Evolutionary conservation across 345 rosid genomes (phyloP), one percentile per base, ranked within the genome.

Genomic region (Boechera retrofracta): DNA sequence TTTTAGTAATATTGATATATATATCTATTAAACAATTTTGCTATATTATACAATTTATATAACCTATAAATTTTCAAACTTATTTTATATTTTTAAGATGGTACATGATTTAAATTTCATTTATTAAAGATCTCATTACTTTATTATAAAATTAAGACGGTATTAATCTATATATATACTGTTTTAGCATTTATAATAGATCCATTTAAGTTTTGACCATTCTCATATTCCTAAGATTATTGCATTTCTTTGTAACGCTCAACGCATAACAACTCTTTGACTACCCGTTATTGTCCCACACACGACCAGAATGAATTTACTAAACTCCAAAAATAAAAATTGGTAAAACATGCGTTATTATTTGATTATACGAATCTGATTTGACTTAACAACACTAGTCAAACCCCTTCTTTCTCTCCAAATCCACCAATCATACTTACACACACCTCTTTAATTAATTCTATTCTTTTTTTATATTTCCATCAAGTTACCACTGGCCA

Each of bases 361-460:
- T 26, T n/a, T 77, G 35, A 71, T 69, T 35, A 61, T 57, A 71
- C 16, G 65, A 77, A 65, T 72, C 36, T 65, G 73, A 65, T 78
- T 72, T 78, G 81, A 78, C 81, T 72, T 72, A 58, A 58, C 57
- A 53, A 78, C 72, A 18, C 5, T 21, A 65, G 72, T 77, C 77
- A 71, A 77, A 39, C 63, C 36, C 12, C 28, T 67, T 49, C 15
- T 16, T 21, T 63, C 35, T 70, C 49, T 15, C 67, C 38, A 36
- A 64, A 64, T 71, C 54, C 67, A 39, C 76, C 71, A 71, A 71
- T 77, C 59, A 77, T 53, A 77, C 28, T 7, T 7, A 16, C 2
- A 64, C 65, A 70, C 68, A 64, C 31, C 16, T 51, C 73, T 57
- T 72, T 6, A 38, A 16, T 16, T 24, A 48, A 3, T 56, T 44